phyloP scores from a whole-genome alignment of 495 filamentous ascomycete species.

The Penicillium ucsense region DNA sequence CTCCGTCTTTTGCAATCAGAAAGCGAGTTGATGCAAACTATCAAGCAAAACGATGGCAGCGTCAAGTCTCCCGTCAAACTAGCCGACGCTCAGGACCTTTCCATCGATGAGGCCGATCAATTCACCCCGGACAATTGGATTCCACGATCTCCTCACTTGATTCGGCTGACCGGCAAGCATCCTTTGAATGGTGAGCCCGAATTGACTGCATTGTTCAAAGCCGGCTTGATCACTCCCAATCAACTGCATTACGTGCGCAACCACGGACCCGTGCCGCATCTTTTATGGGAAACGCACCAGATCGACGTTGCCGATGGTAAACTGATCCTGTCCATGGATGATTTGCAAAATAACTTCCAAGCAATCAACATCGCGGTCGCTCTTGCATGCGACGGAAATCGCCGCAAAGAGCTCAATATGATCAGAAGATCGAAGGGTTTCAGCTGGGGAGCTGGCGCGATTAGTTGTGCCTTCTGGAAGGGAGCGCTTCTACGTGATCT shows the following conservation, averaged over 20 bases:
- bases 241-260: background rate
- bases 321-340: background rate
- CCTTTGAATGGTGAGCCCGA: background rate
- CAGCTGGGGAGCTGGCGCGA: conserved; percentile 50
- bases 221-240: background rate
- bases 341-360: background rate
- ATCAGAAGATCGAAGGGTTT: conserved; percentile 46
- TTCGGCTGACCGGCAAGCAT: background rate
- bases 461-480: conserved; percentile 52
- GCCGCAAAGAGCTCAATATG: conserved; percentile 50
- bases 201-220: background rate
- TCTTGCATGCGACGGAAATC: conserved; percentile 53
- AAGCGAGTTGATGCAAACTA: background rate
- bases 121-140: background rate
- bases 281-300: background rate
- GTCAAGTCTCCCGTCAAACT: background rate
- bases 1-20: background rate
- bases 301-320: background rate
- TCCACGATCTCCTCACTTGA: background rate
- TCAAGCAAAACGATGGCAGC: background rate
- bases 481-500: conserved; percentile 17
- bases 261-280: background rate
- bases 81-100: background rate
- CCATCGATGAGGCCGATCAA: background rate
- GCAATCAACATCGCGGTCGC: conserved; percentile 26